A percentile compares a stretch with the other conserved stretches of the same genome.
phyloP scores from a whole-genome alignment of 495 filamentous ascomycete species.

The Penicillium daleae region DNA sequence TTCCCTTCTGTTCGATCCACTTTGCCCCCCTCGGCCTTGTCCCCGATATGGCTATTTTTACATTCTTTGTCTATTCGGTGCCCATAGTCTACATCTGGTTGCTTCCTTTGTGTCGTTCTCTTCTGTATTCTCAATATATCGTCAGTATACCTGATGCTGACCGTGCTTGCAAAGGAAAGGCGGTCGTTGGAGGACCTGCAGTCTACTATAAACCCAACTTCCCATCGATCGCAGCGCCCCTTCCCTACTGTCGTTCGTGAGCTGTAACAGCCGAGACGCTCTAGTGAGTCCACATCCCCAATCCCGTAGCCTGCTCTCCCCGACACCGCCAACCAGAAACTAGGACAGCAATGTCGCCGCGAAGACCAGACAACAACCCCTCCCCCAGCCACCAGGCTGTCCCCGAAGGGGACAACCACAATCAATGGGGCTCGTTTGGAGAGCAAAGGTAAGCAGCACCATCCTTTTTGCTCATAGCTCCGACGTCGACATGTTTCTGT shows the following conservation, averaged over 20 bases:
- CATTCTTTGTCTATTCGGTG: not conserved
- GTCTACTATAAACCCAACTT: not conserved
- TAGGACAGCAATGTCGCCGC: not conserved
- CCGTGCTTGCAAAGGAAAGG: not conserved
- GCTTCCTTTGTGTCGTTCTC: not conserved
- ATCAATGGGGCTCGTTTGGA: not conserved
- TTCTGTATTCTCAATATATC: not conserved
- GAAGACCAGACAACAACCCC: not conserved
- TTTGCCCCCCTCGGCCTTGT: not conserved
- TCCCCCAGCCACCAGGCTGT: not conserved
- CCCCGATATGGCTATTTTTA: not conserved
- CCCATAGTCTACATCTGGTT: not conserved
- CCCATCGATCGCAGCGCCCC: not conserved
- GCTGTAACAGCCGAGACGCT: not conserved
- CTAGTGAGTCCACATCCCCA: not conserved
- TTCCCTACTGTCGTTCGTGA: not conserved
- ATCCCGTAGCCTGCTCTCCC: not conserved
- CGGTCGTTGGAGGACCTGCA: not conserved
- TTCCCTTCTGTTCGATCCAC: not conserved
- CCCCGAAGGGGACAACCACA: not conserved
- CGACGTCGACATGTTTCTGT: not conserved
- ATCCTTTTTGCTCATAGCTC: not conserved
- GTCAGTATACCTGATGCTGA: not conserved
- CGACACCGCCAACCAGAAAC: not conserved
- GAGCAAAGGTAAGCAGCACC: not conserved